These are phyloP conservation scores for Trichomonas vaginalis DNA, from an alignment of 208 protist genomes.

Conservation along the genomic window DNA sequence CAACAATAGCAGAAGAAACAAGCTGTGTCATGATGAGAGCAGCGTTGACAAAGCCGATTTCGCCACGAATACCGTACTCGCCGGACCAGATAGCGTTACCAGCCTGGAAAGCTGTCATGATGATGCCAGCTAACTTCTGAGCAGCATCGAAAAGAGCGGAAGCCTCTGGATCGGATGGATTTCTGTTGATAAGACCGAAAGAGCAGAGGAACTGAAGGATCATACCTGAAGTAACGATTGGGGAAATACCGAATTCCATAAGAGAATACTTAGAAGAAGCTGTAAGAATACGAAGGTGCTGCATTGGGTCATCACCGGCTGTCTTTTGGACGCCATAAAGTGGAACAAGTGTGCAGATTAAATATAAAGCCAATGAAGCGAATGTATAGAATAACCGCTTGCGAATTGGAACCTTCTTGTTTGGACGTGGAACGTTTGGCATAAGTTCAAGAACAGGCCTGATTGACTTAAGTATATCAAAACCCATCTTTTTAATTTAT, in stretches of 20 bases:
- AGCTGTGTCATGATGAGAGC: conserved; percentile 93
- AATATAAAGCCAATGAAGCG: neutral
- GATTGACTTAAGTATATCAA: neutral
- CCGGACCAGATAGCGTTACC: conserved; percentile 83
- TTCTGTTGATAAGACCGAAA: conserved; percentile 77
- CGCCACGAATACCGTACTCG: conserved; percentile 92
- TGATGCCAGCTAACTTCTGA: conserved; percentile 86
- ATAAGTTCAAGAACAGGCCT: neutral
- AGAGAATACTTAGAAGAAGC: conserved; percentile 94
- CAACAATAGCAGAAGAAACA: conserved; percentile 82
- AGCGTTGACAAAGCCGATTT: conserved; percentile 74
- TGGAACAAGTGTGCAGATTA: neutral
- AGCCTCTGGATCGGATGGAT: conserved; percentile 76
- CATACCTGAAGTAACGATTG: conserved; percentile 84
- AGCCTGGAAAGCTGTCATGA: conserved; percentile 89
- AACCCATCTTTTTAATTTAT: neutral
- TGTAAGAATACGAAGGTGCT: conserved; percentile 69
- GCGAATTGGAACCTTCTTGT: neutral
- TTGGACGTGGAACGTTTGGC: neutral
- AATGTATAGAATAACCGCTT: neutral
- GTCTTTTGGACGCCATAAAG: neutral
- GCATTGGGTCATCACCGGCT: neutral
- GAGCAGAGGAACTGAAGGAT: conserved; percentile 90
- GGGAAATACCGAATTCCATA: conserved; percentile 93
- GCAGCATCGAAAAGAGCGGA: conserved; percentile 77